These are phyloP conservation scores for Penicillium soppii DNA, from an alignment of 495 filamentous ascomycete species.

Conservation along the genomic window DNA sequence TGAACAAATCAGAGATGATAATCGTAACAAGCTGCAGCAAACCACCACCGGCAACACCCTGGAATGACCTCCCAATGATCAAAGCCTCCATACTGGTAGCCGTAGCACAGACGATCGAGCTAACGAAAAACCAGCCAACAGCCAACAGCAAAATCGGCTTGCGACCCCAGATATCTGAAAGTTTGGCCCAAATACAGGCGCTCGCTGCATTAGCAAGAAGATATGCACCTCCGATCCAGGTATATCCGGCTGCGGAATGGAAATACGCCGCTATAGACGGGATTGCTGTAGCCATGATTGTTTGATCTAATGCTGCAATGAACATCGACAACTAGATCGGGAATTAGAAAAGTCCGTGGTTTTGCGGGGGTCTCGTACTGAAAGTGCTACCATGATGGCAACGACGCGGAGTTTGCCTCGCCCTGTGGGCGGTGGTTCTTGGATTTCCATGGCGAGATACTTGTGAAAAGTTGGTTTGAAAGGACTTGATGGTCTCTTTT, in stretches of 20 bases:
- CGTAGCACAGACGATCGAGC: constrained; percentile 48
- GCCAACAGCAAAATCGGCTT: constrained; percentile 52
- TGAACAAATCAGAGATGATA: constrained; percentile 58
- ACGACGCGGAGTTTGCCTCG: constrained; percentile 22
- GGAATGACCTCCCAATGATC: constrained; percentile 54
- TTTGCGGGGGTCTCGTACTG: constrained; percentile 16
- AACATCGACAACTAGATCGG: constrained; percentile 37
- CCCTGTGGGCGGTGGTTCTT: constrained; percentile 8
- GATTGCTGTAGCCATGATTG: constrained; percentile 61
- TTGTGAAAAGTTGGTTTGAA: background rate
- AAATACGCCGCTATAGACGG: constrained; percentile 57
- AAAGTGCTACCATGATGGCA: constrained; percentile 27
- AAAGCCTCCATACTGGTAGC: constrained; percentile 52
- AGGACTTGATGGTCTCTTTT: background rate
- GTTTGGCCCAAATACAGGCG: constrained; percentile 55
- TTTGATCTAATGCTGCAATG: constrained; percentile 61
- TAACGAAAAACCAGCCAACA: constrained; percentile 42
- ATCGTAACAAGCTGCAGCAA: constrained; percentile 54
- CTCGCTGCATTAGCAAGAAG: constrained; percentile 54
- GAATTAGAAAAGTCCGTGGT: background rate
- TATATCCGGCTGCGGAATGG: constrained; percentile 59
- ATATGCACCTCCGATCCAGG: constrained; percentile 69
- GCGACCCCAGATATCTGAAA: constrained; percentile 62
- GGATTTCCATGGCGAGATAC: constrained; percentile 23
- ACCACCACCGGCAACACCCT: constrained; percentile 56